These are phyloP conservation scores for Backusella liffmaniae DNA, from an alignment of 192 early-diverging fungal genomes.

Conservation along the genomic window DNA sequence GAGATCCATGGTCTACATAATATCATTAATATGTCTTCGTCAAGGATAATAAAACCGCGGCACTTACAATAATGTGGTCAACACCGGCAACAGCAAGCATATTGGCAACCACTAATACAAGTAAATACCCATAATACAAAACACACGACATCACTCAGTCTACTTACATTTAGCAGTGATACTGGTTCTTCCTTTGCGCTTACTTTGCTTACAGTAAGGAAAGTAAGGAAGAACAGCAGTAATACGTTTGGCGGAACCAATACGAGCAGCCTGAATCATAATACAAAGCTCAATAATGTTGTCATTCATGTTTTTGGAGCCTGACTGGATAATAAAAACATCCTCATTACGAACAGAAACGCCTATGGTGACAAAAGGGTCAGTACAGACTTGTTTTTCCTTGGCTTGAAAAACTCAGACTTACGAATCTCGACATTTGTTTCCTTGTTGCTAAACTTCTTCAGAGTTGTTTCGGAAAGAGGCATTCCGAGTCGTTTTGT, in stretches of 20 bases:
- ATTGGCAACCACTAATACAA: constrained; percentile 80
- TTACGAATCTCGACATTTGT: constrained; percentile 83
- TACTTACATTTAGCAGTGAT: constrained; percentile 81
- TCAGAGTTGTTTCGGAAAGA: constrained; percentile 70
- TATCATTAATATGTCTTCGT: neutral
- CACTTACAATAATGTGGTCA: constrained; percentile 64
- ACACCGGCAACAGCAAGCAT: constrained; percentile 94
- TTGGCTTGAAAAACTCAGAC: neutral
- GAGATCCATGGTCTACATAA: constrained; percentile 84
- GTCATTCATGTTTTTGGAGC: constrained; percentile 96
- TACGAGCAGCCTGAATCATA: constrained; percentile 97
- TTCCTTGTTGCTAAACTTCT: constrained; percentile 93
- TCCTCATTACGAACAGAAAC: constrained; percentile 97
- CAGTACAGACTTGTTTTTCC: neutral
- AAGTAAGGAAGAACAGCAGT: constrained; percentile 98
- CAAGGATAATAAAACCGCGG: neutral
- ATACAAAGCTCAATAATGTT: constrained; percentile 97
- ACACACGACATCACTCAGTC: neutral
- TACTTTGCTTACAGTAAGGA: constrained; percentile 92
- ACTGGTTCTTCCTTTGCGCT: constrained; percentile 93
- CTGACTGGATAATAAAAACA: constrained; percentile 97
- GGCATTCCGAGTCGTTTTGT: constrained; percentile 77
- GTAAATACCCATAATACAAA: neutral
- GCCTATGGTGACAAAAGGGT: constrained; percentile 52
- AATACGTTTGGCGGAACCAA: constrained; percentile 88